Base-by-base conservation (phyloP, 768 basidiomycete species). In the Lactarius vividus region DNA sequence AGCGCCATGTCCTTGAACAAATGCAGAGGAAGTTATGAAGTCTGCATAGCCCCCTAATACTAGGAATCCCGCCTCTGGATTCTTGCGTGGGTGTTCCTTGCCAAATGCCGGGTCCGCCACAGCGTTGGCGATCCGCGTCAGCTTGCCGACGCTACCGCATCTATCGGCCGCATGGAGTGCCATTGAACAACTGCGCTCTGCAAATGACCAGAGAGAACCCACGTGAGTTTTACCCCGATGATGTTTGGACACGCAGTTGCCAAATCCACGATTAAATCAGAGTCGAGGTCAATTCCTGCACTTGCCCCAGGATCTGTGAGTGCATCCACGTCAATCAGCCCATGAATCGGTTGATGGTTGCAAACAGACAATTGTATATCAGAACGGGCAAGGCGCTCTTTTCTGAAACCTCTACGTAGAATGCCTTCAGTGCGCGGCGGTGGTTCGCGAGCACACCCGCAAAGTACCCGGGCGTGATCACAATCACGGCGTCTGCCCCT, bases 111-210 rank as follows among this genome's bases (percentile, higher is more conserved):
- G 74, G 39, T 79, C 77, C 16, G 89, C 83, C 8, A 91, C 84
- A 11, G 81, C 79, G 53, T 88, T 87, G 57, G 88, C 86, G 69
- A 96, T 89, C 71, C 94, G 84, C 33, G 92, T 91, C 71, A 96
- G 82, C 77, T 96, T 96, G 57, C 94, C 95, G 68, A 97, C 92
- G 72, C 91, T 92, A 33, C 91, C 94, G 72, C 95, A 96, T 52
- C 91, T 93, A 70, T 66, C 29, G 15, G 16, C 7, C 46, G 20
- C 29, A 42, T 52, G 37, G 52, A 6, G 52, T 55, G 63, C 58
- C 23, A 15, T 52, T 64, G 54, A 74, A 57, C 31, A 39, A 28
- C 10, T 52, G 55, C 46, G 28, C 16, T 33, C 31, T 56, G 7
- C 28, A 16, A 28, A 23, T 26, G 13, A 57, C 10, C 52, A 58